These are phyloP conservation scores for Hagleromyces aurorensis DNA, from an alignment of 805 yeast genomes.

Conservation along the genomic window DNA sequence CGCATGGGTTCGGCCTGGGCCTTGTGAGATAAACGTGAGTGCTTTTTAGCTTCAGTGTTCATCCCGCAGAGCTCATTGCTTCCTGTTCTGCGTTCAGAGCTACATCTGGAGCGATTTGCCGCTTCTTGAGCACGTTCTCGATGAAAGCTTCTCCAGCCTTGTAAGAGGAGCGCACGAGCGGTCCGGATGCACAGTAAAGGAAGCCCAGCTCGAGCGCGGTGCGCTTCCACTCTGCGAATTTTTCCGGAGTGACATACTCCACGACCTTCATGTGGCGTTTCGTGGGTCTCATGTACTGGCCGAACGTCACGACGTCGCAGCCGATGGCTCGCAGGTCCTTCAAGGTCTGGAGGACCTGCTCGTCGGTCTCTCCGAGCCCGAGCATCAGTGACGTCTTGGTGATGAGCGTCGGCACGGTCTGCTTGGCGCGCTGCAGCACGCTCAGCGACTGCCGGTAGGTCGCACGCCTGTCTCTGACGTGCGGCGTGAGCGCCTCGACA, in stretches of 20 bases:
- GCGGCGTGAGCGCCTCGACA: conserved; percentile 90
- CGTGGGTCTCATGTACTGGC: conserved; percentile 99
- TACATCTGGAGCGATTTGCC: conserved; percentile 36
- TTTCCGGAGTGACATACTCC: conserved; percentile 88
- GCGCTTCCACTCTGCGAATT: conserved; percentile 88
- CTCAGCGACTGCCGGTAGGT: conserved; percentile 81
- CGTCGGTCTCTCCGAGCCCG: conserved; percentile 95
- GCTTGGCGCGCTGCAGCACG: conserved; percentile 75
- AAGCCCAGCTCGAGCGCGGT: conserved; percentile 85
- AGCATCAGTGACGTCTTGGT: conserved; percentile 95
- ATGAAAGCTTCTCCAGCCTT: conserved; percentile 98
- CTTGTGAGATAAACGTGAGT: no score
- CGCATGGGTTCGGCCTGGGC: no score
- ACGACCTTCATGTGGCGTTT: conserved; percentile 98
- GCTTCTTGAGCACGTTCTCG: conserved; percentile 81
- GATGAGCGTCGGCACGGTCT: conserved; percentile 60
- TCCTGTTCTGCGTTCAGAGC: no score
- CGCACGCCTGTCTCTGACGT: conserved; percentile 93
- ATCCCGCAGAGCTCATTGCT: no score
- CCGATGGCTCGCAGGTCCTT: conserved; percentile 63
- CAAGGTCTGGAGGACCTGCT: conserved; percentile 70
- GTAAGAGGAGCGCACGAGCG: conserved; percentile 90
- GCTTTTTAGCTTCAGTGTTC: no score
- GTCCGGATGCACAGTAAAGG: conserved; percentile 94
- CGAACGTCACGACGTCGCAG: conserved; percentile 96